Evolutionary conservation across 306 rosid species (phyloP).

Genomic region (Cucurbita moschata): DNA sequence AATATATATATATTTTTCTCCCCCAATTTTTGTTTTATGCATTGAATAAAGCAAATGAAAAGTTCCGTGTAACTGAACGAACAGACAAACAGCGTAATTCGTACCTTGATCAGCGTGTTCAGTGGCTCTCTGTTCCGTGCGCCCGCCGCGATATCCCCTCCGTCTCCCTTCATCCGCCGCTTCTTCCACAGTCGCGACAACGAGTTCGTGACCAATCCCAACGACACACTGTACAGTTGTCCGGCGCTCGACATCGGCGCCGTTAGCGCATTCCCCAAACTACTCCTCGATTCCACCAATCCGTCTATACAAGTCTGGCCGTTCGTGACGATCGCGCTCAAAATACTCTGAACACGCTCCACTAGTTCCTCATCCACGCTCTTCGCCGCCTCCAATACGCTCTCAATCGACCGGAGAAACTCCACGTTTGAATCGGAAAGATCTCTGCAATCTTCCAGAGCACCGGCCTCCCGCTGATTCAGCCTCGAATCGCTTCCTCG

Average conservation of each 20-base stretch:
- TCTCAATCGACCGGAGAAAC: slow-evolving; percentile 23
- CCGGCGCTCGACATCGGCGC: slow-evolving; percentile 27
- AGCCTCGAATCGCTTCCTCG: slow-evolving; percentile 3
- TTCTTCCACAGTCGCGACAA: slow-evolving; percentile 21
- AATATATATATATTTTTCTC: neutral
- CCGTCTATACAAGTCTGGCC: slow-evolving; percentile 70
- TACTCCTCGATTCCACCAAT: slow-evolving; percentile 28
- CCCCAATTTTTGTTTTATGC: neutral
- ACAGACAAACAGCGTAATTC: slow-evolving; percentile 22
- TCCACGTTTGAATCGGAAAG: slow-evolving; percentile 43
- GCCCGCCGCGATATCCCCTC: neutral
- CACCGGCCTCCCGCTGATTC: slow-evolving; percentile 17
- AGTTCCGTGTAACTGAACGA: neutral
- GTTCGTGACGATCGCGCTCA: slow-evolving; percentile 67
- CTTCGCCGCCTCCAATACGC: slow-evolving; percentile 20
- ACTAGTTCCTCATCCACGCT: slow-evolving; percentile 17
- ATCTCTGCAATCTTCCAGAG: slow-evolving; percentile 47
- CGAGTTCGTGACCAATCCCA: slow-evolving; percentile 43
- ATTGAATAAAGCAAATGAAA: slow-evolving; percentile 1
- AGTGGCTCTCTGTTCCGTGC: slow-evolving; percentile 32
- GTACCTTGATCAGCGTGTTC: slow-evolving; percentile 48
- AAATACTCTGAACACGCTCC: slow-evolving; percentile 27
- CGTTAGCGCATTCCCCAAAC: slow-evolving; percentile 18
- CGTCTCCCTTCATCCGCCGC: slow-evolving; percentile 14
- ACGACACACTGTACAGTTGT: slow-evolving; percentile 46